These are phyloP conservation scores for Phytophthora chlamydospora DNA, from an alignment of 352 stramenopile species.

Conservation along the genomic window DNA sequence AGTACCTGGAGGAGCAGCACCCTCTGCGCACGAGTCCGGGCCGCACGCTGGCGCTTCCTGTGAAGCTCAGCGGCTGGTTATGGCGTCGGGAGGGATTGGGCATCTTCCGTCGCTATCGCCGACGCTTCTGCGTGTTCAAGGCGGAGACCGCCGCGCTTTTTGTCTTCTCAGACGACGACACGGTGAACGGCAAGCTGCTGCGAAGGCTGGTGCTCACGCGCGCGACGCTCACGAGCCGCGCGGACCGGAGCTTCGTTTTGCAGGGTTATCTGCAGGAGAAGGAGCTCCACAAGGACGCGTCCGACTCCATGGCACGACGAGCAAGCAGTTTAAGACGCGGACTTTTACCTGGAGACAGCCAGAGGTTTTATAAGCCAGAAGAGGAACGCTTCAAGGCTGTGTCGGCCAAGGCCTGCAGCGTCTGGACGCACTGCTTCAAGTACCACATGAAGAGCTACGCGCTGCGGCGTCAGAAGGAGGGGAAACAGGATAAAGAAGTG, in stretches of 20 bases:
- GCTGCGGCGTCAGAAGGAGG: conserved; percentile 20
- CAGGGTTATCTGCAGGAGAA: conserved; percentile 47
- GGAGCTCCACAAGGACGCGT: conserved; percentile 55
- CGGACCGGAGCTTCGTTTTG: conserved; percentile 33
- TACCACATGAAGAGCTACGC: conserved; percentile 64
- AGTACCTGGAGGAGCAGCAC: conserved; percentile 66
- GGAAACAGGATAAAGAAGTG: background rate
- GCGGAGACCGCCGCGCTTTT: conserved; percentile 43
- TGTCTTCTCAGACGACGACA: conserved; percentile 56
- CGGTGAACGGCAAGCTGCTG: conserved; percentile 45
- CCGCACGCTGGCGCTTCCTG: conserved; percentile 28
- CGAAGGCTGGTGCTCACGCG: conserved; percentile 50
- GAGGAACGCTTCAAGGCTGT: conserved; percentile 56
- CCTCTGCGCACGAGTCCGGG: conserved; percentile 1
- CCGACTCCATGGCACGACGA: conserved; percentile 43
- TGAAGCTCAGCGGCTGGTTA: conserved; percentile 62
- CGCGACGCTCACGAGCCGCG: conserved; percentile 42
- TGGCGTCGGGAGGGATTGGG: conserved; percentile 55
- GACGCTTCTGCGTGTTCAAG: conserved; percentile 70
- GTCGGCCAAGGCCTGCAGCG: conserved; percentile 44
- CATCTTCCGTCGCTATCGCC: conserved; percentile 45
- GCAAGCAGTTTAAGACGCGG: conserved; percentile 15
- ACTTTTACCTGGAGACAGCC: conserved; percentile 39
- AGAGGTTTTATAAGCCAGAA: conserved; percentile 49
- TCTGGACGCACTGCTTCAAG: conserved; percentile 73